Evolutionary conservation across 495 filamentous ascomycete species (phyloP).

Genomic region (Daldinia bambusicola): DNA sequence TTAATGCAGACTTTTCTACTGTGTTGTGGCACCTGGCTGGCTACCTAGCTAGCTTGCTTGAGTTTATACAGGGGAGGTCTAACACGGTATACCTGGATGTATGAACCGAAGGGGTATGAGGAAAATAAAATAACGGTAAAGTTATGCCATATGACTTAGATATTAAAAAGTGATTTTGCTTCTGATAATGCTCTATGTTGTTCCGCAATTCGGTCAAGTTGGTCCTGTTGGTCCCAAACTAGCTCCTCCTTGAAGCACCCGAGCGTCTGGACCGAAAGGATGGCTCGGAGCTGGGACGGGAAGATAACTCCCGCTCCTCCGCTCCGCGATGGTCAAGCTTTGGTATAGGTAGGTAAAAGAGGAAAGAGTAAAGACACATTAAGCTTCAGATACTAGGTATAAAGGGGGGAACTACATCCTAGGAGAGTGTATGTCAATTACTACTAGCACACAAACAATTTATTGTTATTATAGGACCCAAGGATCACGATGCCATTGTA

Average conservation of each 20-base stretch:
- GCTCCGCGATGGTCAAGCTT: background rate
- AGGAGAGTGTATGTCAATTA: background rate
- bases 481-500: background rate
- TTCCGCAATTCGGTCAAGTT: conserved; percentile 16
- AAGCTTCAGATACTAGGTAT: background rate
- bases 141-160: background rate
- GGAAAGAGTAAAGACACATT: conserved; percentile 17
- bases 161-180: background rate
- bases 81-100: background rate
- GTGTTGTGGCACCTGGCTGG: background rate
- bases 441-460: background rate
- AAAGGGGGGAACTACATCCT: too few relatives aligned
- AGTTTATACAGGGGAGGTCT: background rate
- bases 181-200: too few relatives aligned
- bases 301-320: conserved; percentile 34
- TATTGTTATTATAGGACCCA: background rate
- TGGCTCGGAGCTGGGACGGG: conserved; percentile 38
- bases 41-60: background rate
- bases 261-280: conserved; percentile 4
- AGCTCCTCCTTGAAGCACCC: conserved; percentile 6
- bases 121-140: background rate
- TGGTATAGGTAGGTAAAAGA: conserved; percentile 15
- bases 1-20: background rate
- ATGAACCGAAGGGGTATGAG: background rate
- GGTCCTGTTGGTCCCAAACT: conserved; percentile 20